Base-by-base conservation (phyloP, 371 early-diverging fungal genomes). In the Syncephalis fuscata region DNA sequence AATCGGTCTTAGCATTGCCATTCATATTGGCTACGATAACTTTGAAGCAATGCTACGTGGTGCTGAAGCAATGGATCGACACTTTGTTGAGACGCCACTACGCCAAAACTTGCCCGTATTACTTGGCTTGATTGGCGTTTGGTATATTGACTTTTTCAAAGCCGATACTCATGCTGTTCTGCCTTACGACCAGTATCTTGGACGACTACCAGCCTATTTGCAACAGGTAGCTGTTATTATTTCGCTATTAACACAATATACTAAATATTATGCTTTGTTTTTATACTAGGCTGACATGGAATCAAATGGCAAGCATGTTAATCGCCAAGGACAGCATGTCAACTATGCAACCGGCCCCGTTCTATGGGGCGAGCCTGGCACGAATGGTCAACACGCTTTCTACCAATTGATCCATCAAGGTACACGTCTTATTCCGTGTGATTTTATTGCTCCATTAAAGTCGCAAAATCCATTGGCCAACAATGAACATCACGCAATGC, bases 401-500 rank as follows among this genome's bases (percentile, higher is more conserved):
- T 99, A 98, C 65, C 99, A 99, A 68, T 71, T 98, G 52, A 90
- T 98, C 52, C 99, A 99, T 64, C 99, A 99, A 72, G 98, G 98
- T 45, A 96, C 98, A 39, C 87, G 92, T 65, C 57, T 93, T 38
- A 82, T 96, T 46, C 93, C 98, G 25, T 74, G 78, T 60, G 99
- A 99, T 65, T 94, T 99, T 70, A 62, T 99, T 48, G 89, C 96
- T 41, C 92, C 96, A 32, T 74, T 92, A 8, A 77, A 80, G 57
- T 74, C 90, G 15, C 84, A 81, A 50, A 92, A 92, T 68, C 89
- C 94, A 16, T 74, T 92, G 52, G 59, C 68, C 3, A 60, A 71
- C 51, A 70, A 75, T 25, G 57, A 67, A 43, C 95, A 98, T 53
- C 99, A 98, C 62, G 80, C 85, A 49, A 93, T 97, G 46, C 67